Base-by-base conservation (phyloP, 495 filamentous ascomycete species). In the Penicillium taxi region DNA sequence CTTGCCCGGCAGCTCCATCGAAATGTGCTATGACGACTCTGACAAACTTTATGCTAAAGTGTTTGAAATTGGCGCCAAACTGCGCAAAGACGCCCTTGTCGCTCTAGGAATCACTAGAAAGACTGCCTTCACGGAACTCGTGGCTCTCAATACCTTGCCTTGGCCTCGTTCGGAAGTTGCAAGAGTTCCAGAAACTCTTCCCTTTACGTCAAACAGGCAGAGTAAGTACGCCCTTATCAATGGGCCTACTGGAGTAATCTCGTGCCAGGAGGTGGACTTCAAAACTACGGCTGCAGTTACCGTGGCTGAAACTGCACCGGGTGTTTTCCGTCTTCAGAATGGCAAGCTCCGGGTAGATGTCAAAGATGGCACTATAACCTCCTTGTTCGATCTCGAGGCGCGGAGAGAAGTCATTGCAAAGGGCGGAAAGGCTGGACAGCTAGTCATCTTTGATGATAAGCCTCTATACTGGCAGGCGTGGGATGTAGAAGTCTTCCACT, bases 401-500 rank as follows among this genome's bases (percentile, higher is more conserved):
- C 61, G 81, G 6, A 76, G 90, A 30, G 85, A 98, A 54, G 51
- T 95, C 19, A 76, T 98, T 32, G 64, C 86, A 11, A 71, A 81
- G 42, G 87, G 82, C 38, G 70, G 73, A 5, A 91, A 86, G 58
- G 89, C 85, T 29, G 90, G 88, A 35, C 89, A 96, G 52, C 71
- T 94, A 6, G 88, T 98, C 41, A 82, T 96, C 34, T 96, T 93
- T 55, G 91, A 98, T 53, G 91, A 98, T 61, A 96, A 96, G 63
- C 91, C 91, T 12, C 72, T 96, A 13, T 94, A 94, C 64, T 98
- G 91, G 91, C 90, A 98, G 64, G 91, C 89, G 1, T 98, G 91
- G 91, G 91, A 98, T 59, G 88, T 95, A 21, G 91, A 98, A 57
- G 86, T 96, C 29, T 98, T 82, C 66, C 91, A 96, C 43, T 74